Evolutionary conservation across 176 grass and related monocot species (phyloP), one percentile per base, ranked within the genome.

Genomic region (Poa annua): DNA sequence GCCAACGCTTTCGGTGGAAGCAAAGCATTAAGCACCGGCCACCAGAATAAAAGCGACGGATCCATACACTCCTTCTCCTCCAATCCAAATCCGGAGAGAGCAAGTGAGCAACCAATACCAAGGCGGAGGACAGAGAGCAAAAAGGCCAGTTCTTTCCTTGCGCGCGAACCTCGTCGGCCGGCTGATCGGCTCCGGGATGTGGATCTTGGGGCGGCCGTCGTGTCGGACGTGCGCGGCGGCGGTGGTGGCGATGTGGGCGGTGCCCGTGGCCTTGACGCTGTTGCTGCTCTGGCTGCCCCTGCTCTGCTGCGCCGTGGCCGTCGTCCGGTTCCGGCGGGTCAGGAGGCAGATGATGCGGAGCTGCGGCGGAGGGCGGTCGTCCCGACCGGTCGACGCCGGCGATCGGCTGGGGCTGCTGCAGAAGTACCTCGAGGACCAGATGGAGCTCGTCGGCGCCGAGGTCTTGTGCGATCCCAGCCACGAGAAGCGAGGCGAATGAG

Each of bases 401-500:
- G 71, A 71, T 17, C 67, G 81, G 54, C 7, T 35, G 12, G 11
- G 77, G 86, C 69, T 88, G 32, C 89, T 94, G 81, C 84, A 91
- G 14, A 84, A 70, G 77, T 94, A 94, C 71, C 87, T 94, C 55
- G 77, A 87, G 29, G 92, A 94, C 75, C 92, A 94, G 89, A 45
- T 94, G 89, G 86, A 88, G 80, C 92, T 94, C 61, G 86, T 91
- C 65, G 86, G 61, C 25, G 55, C 76, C 12, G 83, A 50, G 4
- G 75, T 79, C 76, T 4, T 48, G 35, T 15, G 45, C 24, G 65
- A 75, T 14, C 65, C 16, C 69, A 26, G 69, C 22, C 65, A 48
- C 2, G 17, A 21, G 14, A 79, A 71, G 14, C 14, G 65, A 57
- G 48, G 4, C 44, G 44, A 13, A 3, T 50, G 24, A 36, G 7